These are phyloP conservation scores for Solanum etuberosum DNA, from an alignment of 257 asterid genomes.

Conservation along the genomic window DNA sequence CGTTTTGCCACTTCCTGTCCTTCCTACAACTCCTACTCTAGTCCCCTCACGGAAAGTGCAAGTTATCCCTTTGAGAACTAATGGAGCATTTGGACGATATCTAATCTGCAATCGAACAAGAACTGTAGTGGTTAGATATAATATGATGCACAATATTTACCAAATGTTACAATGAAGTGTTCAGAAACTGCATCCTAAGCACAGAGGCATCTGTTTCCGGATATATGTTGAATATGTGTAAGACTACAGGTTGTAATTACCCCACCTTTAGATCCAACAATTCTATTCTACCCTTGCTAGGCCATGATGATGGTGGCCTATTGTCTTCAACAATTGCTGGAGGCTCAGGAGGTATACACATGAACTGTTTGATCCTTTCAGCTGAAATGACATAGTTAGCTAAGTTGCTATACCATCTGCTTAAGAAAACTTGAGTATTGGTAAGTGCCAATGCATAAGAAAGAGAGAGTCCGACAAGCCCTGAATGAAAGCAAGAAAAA, in stretches of 20 bases:
- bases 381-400: constrained; percentile 54
- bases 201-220: neutral
- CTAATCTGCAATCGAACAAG: constrained; percentile 33
- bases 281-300: constrained; percentile 51
- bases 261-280: constrained; percentile 47
- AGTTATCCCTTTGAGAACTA: constrained; percentile 62
- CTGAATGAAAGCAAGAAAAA: constrained; percentile 16
- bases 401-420: constrained; percentile 56
- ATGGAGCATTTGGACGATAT: constrained; percentile 64
- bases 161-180: neutral
- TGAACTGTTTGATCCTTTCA: constrained; percentile 68
- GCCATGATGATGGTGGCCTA: constrained; percentile 61
- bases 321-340: constrained; percentile 45
- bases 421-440: constrained; percentile 40
- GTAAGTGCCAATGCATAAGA: constrained; percentile 62
- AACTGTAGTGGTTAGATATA: neutral
- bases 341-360: constrained; percentile 58
- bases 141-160: neutral
- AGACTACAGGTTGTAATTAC: neutral
- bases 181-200: neutral
- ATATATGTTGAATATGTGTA: neutral
- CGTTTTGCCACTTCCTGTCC: constrained; percentile 89
- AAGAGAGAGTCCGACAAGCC: constrained; percentile 69
- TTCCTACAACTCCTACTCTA: constrained; percentile 68
- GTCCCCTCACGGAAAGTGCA: constrained; percentile 62